A percentile compares a stretch with the other conserved stretches of the same genome.
phyloP scores from a whole-genome alignment of 2,329 filamentous ascomycete species.

The Sporothrix curviconia region DNA sequence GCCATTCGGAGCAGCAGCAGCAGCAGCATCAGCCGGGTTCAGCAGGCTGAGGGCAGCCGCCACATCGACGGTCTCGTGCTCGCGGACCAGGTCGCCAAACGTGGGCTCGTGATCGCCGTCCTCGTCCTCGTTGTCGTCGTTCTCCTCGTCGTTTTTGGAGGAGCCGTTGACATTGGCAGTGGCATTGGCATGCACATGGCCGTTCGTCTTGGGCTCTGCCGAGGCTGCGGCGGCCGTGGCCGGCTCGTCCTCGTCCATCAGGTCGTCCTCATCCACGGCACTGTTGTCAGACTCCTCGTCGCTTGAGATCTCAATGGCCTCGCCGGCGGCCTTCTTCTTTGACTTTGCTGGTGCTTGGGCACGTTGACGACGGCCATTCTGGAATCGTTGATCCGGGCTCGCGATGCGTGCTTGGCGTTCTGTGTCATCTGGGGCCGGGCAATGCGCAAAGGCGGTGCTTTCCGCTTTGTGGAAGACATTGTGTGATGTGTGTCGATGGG shows the following conservation, averaged over 20 bases:
- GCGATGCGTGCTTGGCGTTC: slow-evolving; percentile 44
- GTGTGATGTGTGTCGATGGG: background rate
- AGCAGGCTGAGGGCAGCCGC: slow-evolving; percentile 46
- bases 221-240: background rate
- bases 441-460: slow-evolving; percentile 47
- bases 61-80: slow-evolving; percentile 71
- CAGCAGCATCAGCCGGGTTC: background rate
- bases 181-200: background rate
- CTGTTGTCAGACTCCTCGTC: slow-evolving; percentile 32
- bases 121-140: slow-evolving; percentile 7
- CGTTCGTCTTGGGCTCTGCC: slow-evolving; percentile 1
- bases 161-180: background rate
- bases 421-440: slow-evolving; percentile 49
- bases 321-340: slow-evolving; percentile 23
- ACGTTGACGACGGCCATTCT: slow-evolving; percentile 43
- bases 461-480: slow-evolving; percentile 55
- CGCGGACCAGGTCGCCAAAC: slow-evolving; percentile 79
- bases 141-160: background rate
- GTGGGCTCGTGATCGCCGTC: slow-evolving; percentile 42
- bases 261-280: background rate
- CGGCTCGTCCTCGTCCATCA: slow-evolving; percentile 22
- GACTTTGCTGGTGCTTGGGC: slow-evolving; percentile 25
- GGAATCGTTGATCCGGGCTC: slow-evolving; percentile 52
- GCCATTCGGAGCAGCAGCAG: too few species aligned
- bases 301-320: slow-evolving; percentile 53